Evolutionary conservation across 148 eudicot species (phyloP).

Genomic region (Amaranthus palmeri): DNA sequence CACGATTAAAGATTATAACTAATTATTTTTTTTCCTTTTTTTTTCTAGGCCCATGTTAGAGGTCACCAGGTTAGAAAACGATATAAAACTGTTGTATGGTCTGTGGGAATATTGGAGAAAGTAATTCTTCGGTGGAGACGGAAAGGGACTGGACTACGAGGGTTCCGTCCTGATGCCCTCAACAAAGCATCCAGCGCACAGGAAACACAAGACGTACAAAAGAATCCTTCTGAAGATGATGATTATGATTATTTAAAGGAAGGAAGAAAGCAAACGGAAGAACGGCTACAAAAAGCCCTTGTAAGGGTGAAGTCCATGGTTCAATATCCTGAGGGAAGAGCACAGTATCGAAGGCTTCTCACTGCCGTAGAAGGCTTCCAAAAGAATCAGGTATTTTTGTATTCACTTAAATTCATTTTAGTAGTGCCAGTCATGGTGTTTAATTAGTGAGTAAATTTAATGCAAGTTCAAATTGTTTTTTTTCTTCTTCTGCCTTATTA

Average conservation of each 20-base stretch:
- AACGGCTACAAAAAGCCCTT: slow-evolving; percentile 51
- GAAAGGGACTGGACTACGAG: slow-evolving; percentile 59
- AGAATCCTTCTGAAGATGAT: slow-evolving; percentile 38
- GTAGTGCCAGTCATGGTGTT: too few species aligned
- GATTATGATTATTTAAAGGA: slow-evolving; percentile 55
- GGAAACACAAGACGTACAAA: not conserved
- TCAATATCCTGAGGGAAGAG: slow-evolving; percentile 54
- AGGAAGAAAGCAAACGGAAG: slow-evolving; percentile 54
- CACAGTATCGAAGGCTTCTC: slow-evolving; percentile 57
- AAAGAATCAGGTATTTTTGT: slow-evolving; percentile 39
- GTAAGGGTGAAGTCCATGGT: slow-evolving; percentile 67
- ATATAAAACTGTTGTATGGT: slow-evolving; percentile 59
- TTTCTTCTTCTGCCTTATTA: not conserved
- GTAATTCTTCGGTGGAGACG: slow-evolving; percentile 76
- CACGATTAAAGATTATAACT: slow-evolving; percentile 1
- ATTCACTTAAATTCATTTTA: not conserved
- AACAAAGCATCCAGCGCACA: slow-evolving; percentile 24
- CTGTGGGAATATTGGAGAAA: slow-evolving; percentile 66
- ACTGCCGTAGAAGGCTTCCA: slow-evolving; percentile 43
- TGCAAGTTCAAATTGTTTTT: too few species aligned
- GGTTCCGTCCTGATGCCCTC: slow-evolving; percentile 43
- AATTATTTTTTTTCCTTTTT: not conserved
- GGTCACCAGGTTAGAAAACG: slow-evolving; percentile 75
- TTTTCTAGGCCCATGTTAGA: slow-evolving; percentile 61
- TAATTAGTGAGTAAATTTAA: too few species aligned